Percentiles rank a stretch among this genome's conserved stretches.
Evolutionary conservation across 768 basidiomycete species (phyloP).

Genomic region (Boletus sensibilis): DNA sequence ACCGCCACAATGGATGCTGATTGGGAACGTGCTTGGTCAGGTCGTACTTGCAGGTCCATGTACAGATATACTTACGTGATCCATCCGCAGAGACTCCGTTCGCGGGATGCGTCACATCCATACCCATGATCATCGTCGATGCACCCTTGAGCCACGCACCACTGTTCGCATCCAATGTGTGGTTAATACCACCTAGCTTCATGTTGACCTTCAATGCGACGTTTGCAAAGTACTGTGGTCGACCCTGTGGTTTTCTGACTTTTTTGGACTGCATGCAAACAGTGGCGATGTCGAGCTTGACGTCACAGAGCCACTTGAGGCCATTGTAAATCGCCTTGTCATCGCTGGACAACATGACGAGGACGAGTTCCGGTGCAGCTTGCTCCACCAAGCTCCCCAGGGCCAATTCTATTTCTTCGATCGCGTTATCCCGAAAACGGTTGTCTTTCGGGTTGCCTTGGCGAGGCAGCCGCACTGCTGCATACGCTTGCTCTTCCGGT

Average conservation of each 20-base stretch:
- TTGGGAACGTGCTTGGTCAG: background rate
- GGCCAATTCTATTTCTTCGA: constrained; percentile 26
- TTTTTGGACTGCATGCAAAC: constrained; percentile 73
- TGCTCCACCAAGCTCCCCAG: background rate
- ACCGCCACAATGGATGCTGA: constrained; percentile 52
- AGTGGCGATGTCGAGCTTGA: constrained; percentile 49
- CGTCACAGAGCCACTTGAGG: constrained; percentile 49
- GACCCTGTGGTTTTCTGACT: constrained; percentile 52
- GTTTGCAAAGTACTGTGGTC: constrained; percentile 51
- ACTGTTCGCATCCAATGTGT: constrained; percentile 40
- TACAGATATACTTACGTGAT: constrained; percentile 31
- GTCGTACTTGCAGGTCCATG: background rate
- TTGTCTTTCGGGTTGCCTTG: constrained; percentile 38
- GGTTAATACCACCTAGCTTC: constrained; percentile 56
- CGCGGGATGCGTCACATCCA: constrained; percentile 70
- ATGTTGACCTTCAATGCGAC: constrained; percentile 57
- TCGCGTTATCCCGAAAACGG: constrained; percentile 50
- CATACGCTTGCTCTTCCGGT: constrained; percentile 30
- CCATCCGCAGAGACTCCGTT: constrained; percentile 58
- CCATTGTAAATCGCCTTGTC: constrained; percentile 51
- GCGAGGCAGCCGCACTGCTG: constrained; percentile 43
- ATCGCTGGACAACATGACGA: constrained; percentile 47
- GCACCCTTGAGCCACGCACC: constrained; percentile 40
- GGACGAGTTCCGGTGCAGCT: constrained; percentile 26
- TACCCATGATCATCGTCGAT: constrained; percentile 55